A percentile compares a stretch with the other conserved stretches of the same genome.
Evolutionary conservation across 2,329 filamentous ascomycete genomes (phyloP).

Genomic region (Cyanodermella asteris): DNA sequence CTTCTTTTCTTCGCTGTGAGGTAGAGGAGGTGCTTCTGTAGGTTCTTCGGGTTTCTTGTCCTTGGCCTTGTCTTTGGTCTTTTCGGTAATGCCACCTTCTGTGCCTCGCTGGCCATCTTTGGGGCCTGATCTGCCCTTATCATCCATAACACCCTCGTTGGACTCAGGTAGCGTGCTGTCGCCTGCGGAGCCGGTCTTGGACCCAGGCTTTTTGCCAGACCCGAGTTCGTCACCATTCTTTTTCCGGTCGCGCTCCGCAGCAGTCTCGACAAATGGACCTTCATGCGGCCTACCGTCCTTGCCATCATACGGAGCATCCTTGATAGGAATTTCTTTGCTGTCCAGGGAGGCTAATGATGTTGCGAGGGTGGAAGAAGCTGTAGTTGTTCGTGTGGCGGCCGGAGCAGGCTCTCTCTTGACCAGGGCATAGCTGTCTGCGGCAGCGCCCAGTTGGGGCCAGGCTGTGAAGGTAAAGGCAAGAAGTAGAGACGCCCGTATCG

Average conservation of each 20-base stretch:
- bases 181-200: constrained; percentile 15
- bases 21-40: constrained; percentile 64
- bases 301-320: constrained; percentile 76
- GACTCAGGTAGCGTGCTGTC: constrained; percentile 26
- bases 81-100: constrained; percentile 73
- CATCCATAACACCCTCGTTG: constrained; percentile 77
- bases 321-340: too few species aligned
- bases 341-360: constrained; percentile 32
- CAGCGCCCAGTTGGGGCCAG: too few species aligned
- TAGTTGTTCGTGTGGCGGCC: too few species aligned
- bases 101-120: constrained; percentile 76
- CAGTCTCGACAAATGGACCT: constrained; percentile 44
- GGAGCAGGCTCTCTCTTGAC: too few species aligned
- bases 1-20: constrained; percentile 59
- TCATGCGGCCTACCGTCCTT: constrained; percentile 84
- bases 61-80: constrained; percentile 44
- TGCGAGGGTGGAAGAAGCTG: constrained; percentile 20
- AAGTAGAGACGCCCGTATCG: too few species aligned
- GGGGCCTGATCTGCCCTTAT: constrained; percentile 51
- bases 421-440: too few species aligned
- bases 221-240: constrained; percentile 11
- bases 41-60: constrained; percentile 62
- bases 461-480: too few species aligned
- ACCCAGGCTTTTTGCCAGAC: constrained; percentile 12
- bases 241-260: constrained; percentile 24